phyloP scores from a whole-genome alignment of 768 basidiomycete genomes.

The Tulasnella sp. region DNA sequence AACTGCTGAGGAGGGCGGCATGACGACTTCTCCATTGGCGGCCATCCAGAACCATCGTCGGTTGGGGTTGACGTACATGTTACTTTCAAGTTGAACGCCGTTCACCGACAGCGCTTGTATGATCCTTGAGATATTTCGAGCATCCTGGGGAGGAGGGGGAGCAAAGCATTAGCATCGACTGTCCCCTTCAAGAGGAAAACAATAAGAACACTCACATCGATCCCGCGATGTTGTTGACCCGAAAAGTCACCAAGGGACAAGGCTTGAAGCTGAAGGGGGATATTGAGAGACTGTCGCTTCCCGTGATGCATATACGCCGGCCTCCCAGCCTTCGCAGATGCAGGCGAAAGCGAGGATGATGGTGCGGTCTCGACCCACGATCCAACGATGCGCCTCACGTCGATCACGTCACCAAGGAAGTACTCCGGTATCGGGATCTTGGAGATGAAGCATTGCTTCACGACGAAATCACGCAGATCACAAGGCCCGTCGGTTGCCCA shows the following conservation, averaged over 20 bases:
- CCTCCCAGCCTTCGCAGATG: background rate
- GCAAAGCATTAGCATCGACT: background rate
- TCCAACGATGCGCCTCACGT: conserved; percentile 54
- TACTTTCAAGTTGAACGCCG: conserved; percentile 59
- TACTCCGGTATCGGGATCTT: conserved; percentile 62
- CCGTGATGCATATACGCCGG: background rate
- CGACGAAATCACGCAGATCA: conserved; percentile 69
- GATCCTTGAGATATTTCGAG: conserved; percentile 79
- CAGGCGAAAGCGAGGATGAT: background rate
- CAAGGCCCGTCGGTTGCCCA: conserved; percentile 54
- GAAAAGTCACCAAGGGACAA: conserved; percentile 65
- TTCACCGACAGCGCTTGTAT: conserved; percentile 64
- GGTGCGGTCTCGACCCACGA: conserved; percentile 30
- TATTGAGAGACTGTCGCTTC: conserved; percentile 38
- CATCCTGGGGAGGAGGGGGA: conserved; percentile 49
- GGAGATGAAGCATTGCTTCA: conserved; percentile 85
- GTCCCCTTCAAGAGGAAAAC: conserved; percentile 1
- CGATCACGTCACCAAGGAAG: conserved; percentile 62
- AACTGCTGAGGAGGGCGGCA: background rate
- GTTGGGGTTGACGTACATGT: conserved; percentile 53
- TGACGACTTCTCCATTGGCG: conserved; percentile 14
- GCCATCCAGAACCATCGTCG: conserved; percentile 85
- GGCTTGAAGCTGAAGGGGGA: conserved; percentile 62
- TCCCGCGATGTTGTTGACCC: conserved; percentile 79
- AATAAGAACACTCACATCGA: conserved; percentile 56